These are phyloP conservation scores for Hypericum perforatum DNA, from an alignment of 345 rosid genomes.

Conservation along the genomic window DNA sequence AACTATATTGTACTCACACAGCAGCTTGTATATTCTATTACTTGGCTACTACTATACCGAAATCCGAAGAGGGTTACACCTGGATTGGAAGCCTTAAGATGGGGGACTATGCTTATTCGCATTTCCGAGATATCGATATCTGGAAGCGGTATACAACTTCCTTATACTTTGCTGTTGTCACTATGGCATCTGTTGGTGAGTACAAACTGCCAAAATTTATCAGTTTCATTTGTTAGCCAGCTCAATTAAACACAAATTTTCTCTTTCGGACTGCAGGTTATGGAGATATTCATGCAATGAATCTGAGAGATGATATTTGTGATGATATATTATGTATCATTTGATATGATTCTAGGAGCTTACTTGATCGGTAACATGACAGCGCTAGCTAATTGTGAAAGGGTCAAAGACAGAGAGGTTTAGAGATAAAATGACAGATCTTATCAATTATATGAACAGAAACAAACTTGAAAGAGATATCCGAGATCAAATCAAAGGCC, in stretches of 20 bases:
- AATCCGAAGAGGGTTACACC: slow-evolving; percentile 55
- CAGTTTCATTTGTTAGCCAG: too few species aligned
- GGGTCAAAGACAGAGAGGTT: slow-evolving; percentile 94
- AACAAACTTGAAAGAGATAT: slow-evolving; percentile 61
- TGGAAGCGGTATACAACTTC: slow-evolving; percentile 82
- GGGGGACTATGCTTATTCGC: slow-evolving; percentile 66
- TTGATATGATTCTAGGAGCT: slow-evolving; percentile 96
- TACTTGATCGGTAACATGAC: slow-evolving; percentile 97
- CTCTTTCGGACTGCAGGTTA: slow-evolving; percentile 46
- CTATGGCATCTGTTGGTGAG: slow-evolving; percentile 90
- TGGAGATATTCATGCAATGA: slow-evolving; percentile 97
- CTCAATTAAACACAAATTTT: background rate
- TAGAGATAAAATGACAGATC: slow-evolving; percentile 90
- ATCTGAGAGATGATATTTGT: slow-evolving; percentile 91
- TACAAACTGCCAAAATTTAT: background rate
- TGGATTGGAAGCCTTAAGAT: slow-evolving; percentile 85
- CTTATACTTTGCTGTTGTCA: slow-evolving; percentile 71
- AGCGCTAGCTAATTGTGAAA: slow-evolving; percentile 88
- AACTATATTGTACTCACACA: slow-evolving; percentile 76
- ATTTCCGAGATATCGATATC: slow-evolving; percentile 60
- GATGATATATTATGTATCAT: slow-evolving; percentile 82
- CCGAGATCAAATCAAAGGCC: slow-evolving; percentile 66
- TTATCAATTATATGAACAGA: slow-evolving; percentile 76
- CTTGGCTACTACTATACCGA: slow-evolving; percentile 72
- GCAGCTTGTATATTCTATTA: slow-evolving; percentile 86